Evolutionary conservation across 306 rosid species (phyloP).

Genomic region (Trifolium repens): DNA sequence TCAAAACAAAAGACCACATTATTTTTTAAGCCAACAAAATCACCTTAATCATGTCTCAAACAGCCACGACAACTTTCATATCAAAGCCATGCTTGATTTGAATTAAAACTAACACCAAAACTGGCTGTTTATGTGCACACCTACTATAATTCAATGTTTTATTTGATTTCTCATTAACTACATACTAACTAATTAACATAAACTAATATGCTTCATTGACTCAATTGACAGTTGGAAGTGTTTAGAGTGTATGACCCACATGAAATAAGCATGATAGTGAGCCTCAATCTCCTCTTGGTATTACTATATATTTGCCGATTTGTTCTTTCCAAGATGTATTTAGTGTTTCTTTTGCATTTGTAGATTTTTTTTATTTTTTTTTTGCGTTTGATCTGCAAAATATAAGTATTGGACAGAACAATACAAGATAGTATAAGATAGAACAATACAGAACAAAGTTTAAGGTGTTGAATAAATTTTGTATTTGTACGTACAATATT

Average conservation of each 20-base stretch:
- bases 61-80: conserved; percentile 43
- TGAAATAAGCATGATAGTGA: conserved; percentile 41
- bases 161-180: background rate
- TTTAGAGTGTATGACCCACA: conserved; percentile 41
- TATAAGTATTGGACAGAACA: no score
- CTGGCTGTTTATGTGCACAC: conserved; percentile 41
- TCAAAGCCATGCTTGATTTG: conserved; percentile 32
- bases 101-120: conserved; percentile 22
- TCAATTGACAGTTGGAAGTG: conserved; percentile 32
- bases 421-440: no score
- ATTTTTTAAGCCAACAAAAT: conserved; percentile 43
- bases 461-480: no score
- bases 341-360: no score
- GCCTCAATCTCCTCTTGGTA: conserved; percentile 17
- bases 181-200: background rate
- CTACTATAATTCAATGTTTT: conserved; percentile 30
- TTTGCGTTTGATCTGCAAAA: no score
- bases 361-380: no score
- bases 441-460: no score
- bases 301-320: no score
- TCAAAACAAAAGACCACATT: conserved; percentile 41
- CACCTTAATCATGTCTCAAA: conserved; percentile 42
- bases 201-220: conserved; percentile 29
- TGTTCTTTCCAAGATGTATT: no score
- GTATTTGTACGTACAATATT: no score